Evolutionary conservation across 805 yeast species (phyloP).

Genomic region (Tetrapisispora arboricola): DNA sequence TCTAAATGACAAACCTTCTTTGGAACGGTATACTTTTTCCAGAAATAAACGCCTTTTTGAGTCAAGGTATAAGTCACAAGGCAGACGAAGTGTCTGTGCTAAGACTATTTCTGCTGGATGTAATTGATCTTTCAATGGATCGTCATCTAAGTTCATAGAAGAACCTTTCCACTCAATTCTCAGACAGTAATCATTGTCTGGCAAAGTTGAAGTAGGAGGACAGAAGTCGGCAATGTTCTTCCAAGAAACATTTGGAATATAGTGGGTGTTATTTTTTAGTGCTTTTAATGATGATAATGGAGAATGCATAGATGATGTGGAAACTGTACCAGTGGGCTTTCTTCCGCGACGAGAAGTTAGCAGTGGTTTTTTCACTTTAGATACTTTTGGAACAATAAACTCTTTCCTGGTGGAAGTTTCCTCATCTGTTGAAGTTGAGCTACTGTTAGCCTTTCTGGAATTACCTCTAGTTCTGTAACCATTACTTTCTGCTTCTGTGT

Average conservation of each 20-base stretch:
- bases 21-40: slow-evolving; percentile 72
- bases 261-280: slow-evolving; percentile 15
- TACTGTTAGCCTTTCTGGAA: slow-evolving; percentile 2
- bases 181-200: slow-evolving; percentile 54
- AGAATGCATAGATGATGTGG: slow-evolving; percentile 18
- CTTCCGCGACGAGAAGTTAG: neutral
- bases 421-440: neutral
- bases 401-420: neutral
- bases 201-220: slow-evolving; percentile 56
- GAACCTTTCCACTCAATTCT: slow-evolving; percentile 97
- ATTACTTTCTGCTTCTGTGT: slow-evolving; percentile 10
- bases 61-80: slow-evolving; percentile 70
- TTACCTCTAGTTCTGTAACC: slow-evolving; percentile 16
- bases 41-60: slow-evolving; percentile 74
- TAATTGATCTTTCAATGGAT: slow-evolving; percentile 58
- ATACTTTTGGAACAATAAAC: neutral
- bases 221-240: slow-evolving; percentile 68
- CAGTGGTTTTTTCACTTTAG: slow-evolving; percentile 7
- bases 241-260: slow-evolving; percentile 42
- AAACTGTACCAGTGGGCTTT: slow-evolving; percentile 1
- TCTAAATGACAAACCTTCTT: slow-evolving; percentile 64
- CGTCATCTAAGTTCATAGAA: slow-evolving; percentile 77
- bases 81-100: slow-evolving; percentile 78
- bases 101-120: slow-evolving; percentile 85
- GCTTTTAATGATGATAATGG: slow-evolving; percentile 19